Evolutionary conservation across 2,329 filamentous ascomycete species (phyloP), one percentile per base, ranked within the genome.

Genomic region (Colletotrichum shisoi): DNA sequence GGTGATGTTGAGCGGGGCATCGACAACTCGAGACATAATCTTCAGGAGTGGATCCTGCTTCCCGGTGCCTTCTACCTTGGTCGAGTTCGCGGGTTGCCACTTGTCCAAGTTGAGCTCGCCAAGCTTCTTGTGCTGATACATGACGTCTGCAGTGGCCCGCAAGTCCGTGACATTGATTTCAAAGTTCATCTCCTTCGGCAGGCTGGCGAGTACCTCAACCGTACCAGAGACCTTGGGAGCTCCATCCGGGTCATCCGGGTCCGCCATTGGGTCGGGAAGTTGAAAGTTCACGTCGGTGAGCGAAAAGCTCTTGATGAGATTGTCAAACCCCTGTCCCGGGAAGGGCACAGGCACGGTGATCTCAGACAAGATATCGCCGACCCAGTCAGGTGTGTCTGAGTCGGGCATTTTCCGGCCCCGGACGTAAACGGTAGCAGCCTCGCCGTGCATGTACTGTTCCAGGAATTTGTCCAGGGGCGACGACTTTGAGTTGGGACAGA

Each of bases 181-280:
- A 71, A 98, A 90, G 73, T 96, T 93, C 84, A 98, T 90, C 75
- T 97, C 91, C 49, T 91, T 85, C 0, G 95, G 95, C 40, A 98
- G 77, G 12, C 83, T 87, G 31, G 96, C 90, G 19, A 94, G 82
- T 12, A 94, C 94, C 68, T 91, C 83, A 52, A 97, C 90, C 21
- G 90, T 89, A 3, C 94, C 94, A 37, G 93, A 96, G 17, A 99
- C 89, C 62, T 86, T 89, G 11, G 94, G 93, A 62, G 90, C 87
- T 4, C 90, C 84, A 57, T 89, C 66, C 0, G 92, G 91, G 12
- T 89, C 87, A 64, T 85, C 87, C 0, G 92, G 91, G 19, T 93
- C 88, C 2, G 93, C 92, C 72, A 90, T 86, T 0, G 92, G 91
- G 72, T 93, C 88, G 0, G 95, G 95, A 52, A 99, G 81, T 56